These are phyloP conservation scores for Stagonosporopsis cucurbitacearum DNA, from an alignment of 2,329 filamentous ascomycete species.

Conservation along the genomic window DNA sequence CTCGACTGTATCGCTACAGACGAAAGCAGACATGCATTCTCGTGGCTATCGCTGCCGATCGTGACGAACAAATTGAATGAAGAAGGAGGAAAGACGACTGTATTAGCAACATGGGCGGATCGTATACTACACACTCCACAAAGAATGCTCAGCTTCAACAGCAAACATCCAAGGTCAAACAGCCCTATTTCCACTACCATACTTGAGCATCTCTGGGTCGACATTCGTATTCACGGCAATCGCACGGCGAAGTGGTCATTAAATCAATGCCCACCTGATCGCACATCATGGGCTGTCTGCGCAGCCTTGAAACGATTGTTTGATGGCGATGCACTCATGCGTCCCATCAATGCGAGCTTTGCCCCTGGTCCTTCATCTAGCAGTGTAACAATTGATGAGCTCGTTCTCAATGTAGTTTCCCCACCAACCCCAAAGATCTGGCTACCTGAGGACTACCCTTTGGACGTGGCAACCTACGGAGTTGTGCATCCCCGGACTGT, in stretches of 20 bases:
- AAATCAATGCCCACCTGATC: constrained; percentile 28
- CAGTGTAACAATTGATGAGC: constrained; percentile 35
- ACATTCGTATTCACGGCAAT: constrained; percentile 35
- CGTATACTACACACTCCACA: constrained; percentile 16
- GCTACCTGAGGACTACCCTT: constrained; percentile 29
- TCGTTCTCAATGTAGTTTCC: constrained; percentile 42
- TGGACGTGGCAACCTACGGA: constrained; percentile 25
- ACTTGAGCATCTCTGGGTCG: constrained; percentile 40
- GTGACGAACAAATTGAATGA: constrained; percentile 27
- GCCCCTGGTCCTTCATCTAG: constrained; percentile 9
- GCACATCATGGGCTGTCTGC: constrained; percentile 45
- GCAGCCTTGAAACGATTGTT: constrained; percentile 42
- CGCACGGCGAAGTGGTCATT: constrained; percentile 27
- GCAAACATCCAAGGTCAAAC: constrained; percentile 2
- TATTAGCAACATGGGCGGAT: constrained; percentile 27
- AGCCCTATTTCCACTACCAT: background rate
- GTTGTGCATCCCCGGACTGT: constrained; percentile 39
- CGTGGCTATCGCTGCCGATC: constrained; percentile 39
- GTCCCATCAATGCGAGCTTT: constrained; percentile 10
- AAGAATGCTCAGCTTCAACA: constrained; percentile 13
- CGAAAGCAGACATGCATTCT: constrained; percentile 41
- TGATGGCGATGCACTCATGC: constrained; percentile 34
- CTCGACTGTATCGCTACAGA: constrained; percentile 43
- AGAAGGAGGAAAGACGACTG: constrained; percentile 7
- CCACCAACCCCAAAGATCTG: constrained; percentile 13